These are phyloP conservation scores for Aspergillus sp. DNA, from an alignment of 2,329 filamentous ascomycete species.

Conservation along the genomic window DNA sequence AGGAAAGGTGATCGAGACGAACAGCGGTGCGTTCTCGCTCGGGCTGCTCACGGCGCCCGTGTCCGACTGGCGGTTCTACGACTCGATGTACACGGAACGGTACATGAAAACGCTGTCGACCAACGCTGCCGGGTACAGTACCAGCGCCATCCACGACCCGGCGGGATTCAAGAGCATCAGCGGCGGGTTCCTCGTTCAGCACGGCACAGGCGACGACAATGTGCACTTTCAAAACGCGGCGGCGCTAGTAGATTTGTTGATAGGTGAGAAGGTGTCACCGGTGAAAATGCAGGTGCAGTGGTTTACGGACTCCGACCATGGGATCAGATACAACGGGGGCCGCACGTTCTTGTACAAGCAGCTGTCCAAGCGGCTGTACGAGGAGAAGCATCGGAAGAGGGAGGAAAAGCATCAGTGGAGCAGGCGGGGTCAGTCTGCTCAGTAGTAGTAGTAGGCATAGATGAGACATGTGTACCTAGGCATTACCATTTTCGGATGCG, in stretches of 20 bases:
- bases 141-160: conserved; percentile 56
- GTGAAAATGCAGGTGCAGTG: conserved; percentile 62
- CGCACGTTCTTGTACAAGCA: conserved; percentile 60
- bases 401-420: conserved; percentile 47
- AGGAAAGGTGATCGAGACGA: conserved; percentile 62
- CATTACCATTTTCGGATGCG: too few relatives aligned
- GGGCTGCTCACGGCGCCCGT: conserved; percentile 65
- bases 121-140: conserved; percentile 61
- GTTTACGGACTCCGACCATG: conserved; percentile 65
- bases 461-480: not conserved
- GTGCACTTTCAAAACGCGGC: conserved; percentile 69
- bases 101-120: conserved; percentile 64
- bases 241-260: conserved; percentile 59
- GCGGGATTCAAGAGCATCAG: conserved; percentile 61
- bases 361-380: conserved; percentile 58
- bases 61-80: conserved; percentile 68
- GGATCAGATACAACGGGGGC: conserved; percentile 58
- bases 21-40: conserved; percentile 60
- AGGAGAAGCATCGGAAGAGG: conserved; percentile 55
- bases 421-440: not conserved
- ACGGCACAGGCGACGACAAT: conserved; percentile 68
- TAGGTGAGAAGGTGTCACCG: conserved; percentile 57
- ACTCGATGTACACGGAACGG: conserved; percentile 68
- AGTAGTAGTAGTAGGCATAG: too few relatives aligned
- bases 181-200: conserved; percentile 61